A percentile compares a stretch with the other conserved stretches of the same genome.
Conservation (phyloP, 495 filamentous ascomycete species). For the Penicillium salamii region DNA sequence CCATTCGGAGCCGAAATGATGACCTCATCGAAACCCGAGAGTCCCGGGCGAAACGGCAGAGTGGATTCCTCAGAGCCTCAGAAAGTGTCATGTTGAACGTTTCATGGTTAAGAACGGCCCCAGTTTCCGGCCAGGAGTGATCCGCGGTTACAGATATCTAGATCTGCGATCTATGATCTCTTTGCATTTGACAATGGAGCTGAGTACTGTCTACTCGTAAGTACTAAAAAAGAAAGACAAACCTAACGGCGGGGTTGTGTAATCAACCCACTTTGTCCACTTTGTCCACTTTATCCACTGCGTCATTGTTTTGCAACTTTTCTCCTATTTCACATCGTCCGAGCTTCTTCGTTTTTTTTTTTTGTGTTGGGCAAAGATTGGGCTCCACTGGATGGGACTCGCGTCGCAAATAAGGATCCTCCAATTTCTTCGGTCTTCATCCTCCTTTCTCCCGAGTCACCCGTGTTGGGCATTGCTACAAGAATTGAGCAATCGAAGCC, state of each 20-base stretch:
- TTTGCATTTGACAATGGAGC: too few species aligned
- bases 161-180: too few species aligned
- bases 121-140: constrained; percentile 5
- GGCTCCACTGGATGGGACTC: constrained; percentile 8
- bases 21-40: neutral
- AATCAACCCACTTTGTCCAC: neutral
- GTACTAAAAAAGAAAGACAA: neutral
- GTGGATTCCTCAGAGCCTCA: too few species aligned
- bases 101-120: constrained; percentile 2
- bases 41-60: too few species aligned
- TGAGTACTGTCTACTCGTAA: neutral
- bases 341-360: neutral
- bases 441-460: neutral
- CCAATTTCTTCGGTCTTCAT: constrained; percentile 7
- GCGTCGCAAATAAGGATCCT: constrained; percentile 11
- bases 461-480: constrained; percentile 3
- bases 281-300: constrained; percentile 14
- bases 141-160: constrained; percentile 12
- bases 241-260: neutral
- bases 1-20: neutral
- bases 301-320: constrained; percentile 16
- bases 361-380: constrained; percentile 10
- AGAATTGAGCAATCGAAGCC: neutral
- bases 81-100: constrained; percentile 3
- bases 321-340: neutral